Percentiles rank a stretch among this genome's conserved stretches.
Evolutionary conservation across 164 flowering plant species (phyloP).

Genomic region (Buxus sempervirens): DNA sequence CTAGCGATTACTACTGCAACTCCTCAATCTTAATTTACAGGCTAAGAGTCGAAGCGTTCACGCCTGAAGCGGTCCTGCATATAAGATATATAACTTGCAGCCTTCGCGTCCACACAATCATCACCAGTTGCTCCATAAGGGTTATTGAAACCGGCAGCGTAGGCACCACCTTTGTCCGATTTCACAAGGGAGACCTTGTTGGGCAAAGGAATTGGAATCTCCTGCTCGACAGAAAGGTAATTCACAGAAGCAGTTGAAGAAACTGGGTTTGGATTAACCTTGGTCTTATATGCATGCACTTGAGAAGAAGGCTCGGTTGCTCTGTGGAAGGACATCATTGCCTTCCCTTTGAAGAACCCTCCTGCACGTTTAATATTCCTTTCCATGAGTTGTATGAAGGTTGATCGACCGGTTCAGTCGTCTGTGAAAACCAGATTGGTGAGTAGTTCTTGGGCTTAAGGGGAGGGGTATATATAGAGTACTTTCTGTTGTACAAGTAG

Average conservation of each 20-base stretch:
- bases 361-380: slow-evolving; percentile 32
- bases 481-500: not conserved
- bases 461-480: slow-evolving; percentile 17
- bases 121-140: slow-evolving; percentile 25
- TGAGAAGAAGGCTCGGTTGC: slow-evolving; percentile 24
- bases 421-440: not conserved
- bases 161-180: slow-evolving; percentile 15
- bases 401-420: no score
- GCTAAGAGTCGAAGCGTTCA: no score
- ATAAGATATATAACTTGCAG: slow-evolving; percentile 49
- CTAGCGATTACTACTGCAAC: no score
- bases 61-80: slow-evolving; percentile 64
- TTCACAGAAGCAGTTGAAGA: slow-evolving; percentile 25
- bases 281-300: slow-evolving; percentile 19
- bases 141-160: slow-evolving; percentile 10
- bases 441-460: not conserved
- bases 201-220: slow-evolving; percentile 20
- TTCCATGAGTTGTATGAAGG: slow-evolving; percentile 23
- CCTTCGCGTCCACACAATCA: slow-evolving; percentile 46
- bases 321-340: slow-evolving; percentile 32
- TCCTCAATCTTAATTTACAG: no score
- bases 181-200: slow-evolving; percentile 27
- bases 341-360: slow-evolving; percentile 46
- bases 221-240: slow-evolving; percentile 31
- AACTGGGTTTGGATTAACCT: slow-evolving; percentile 27